phyloP scores from a whole-genome alignment of 768 basidiomycete species.

The Tubosaeta sp. region DNA sequence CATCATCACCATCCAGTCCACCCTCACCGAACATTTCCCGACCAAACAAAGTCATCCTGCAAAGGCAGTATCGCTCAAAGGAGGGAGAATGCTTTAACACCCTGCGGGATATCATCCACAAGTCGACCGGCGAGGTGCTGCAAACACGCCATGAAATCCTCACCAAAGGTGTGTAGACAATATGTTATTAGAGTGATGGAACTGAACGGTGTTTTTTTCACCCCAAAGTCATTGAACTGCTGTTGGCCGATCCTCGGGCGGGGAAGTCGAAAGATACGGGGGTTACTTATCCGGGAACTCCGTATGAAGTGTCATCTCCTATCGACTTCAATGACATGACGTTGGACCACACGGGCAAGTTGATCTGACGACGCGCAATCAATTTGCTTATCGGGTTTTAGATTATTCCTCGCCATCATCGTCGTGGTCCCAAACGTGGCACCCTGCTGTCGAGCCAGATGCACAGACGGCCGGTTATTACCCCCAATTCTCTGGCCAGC shows the following conservation, averaged over 20 bases:
- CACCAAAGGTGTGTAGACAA: constrained; percentile 11
- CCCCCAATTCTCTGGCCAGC: background rate
- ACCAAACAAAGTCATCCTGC: constrained; percentile 10
- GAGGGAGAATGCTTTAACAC: constrained; percentile 20
- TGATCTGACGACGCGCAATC: background rate
- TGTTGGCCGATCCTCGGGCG: background rate
- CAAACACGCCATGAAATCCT: constrained; percentile 22
- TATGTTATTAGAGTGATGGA: background rate
- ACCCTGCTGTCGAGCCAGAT: background rate
- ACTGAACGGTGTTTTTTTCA: background rate
- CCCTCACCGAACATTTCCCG: background rate
- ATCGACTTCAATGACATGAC: background rate
- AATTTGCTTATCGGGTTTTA: constrained; percentile 5
- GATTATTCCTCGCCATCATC: background rate
- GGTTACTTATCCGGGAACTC: background rate
- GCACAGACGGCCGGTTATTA: background rate
- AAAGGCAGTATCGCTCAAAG: constrained; percentile 20
- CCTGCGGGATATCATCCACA: constrained; percentile 16
- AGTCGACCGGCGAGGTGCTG: constrained; percentile 13
- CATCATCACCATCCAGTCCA: background rate
- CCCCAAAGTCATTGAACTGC: constrained; percentile 8
- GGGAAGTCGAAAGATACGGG: background rate
- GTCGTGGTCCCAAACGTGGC: background rate
- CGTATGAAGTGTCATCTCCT: background rate
- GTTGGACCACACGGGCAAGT: constrained; percentile 6